A percentile compares a stretch with the other conserved stretches of the same genome.
Evolutionary conservation across 495 filamentous ascomycete genomes (phyloP).

Genomic region (Lasiosphaeriaceae sp.): DNA sequence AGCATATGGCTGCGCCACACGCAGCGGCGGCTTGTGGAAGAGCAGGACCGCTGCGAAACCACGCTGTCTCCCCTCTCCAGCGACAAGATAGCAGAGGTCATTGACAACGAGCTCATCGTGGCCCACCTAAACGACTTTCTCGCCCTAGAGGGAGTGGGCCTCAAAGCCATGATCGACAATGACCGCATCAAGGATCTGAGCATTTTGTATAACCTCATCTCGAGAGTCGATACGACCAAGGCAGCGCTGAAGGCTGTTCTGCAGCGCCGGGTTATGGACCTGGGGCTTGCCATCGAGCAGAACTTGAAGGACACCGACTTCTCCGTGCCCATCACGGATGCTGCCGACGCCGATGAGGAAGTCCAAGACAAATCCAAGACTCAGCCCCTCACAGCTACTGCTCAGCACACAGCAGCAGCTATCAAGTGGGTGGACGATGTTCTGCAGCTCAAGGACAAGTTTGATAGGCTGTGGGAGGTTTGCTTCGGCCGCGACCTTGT

Average conservation of each 20-base stretch:
- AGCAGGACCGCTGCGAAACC: conserved; percentile 73
- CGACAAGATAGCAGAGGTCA: conserved; percentile 68
- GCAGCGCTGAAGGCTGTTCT: conserved; percentile 63
- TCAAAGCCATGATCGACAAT: conserved; percentile 88
- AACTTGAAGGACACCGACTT: conserved; percentile 51
- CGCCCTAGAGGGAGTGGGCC: conserved; percentile 75
- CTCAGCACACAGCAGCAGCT: conserved; percentile 68
- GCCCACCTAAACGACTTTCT: conserved; percentile 78
- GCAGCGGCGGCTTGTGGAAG: conserved; percentile 68
- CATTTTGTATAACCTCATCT: conserved; percentile 72
- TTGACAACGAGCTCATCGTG: conserved; percentile 76
- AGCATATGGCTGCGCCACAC: conserved; percentile 80
- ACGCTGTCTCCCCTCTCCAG: conserved; percentile 68
- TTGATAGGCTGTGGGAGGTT: conserved; percentile 67
- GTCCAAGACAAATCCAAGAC: conserved; percentile 41
- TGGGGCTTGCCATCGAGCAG: conserved; percentile 78
- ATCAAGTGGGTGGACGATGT: conserved; percentile 96
- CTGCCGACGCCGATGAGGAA: conserved; percentile 46
- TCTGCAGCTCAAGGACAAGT: conserved; percentile 79
- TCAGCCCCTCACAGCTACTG: conserved; percentile 38
- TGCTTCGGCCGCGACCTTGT: conserved; percentile 73
- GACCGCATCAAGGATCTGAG: conserved; percentile 71
- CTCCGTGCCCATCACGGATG: conserved; percentile 30
- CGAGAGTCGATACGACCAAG: conserved; percentile 76
- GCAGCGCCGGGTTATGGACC: conserved; percentile 68